Evolutionary conservation across 2,329 filamentous ascomycete species (phyloP), one percentile per base, ranked within the genome.

Genomic region (Xylaria polymorpha): DNA sequence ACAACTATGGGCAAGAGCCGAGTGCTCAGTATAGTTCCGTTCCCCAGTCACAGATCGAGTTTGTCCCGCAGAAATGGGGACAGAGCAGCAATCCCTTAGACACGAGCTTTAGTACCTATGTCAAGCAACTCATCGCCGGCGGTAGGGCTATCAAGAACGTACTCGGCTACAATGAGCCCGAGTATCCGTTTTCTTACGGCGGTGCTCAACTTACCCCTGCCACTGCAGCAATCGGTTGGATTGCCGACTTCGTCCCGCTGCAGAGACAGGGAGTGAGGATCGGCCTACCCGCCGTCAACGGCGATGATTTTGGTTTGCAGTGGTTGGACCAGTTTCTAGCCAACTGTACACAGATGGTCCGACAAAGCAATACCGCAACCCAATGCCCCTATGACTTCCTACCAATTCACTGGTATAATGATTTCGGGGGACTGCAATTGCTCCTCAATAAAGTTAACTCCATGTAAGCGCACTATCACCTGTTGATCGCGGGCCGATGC

Each of bases 51-150:
- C 48, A 51, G 48, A 29, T 51, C 7, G 48, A 51, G 48, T 51
- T 32, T n/a, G 48, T 51, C 25, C 48, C 48, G 22, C 48, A 51
- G 48, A 51, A 32, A 51, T 51, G 48, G 48, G 25, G 22, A 51
- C 48, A 51, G 48, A 51, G 25, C 48, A 51, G 48, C 25, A 32
- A 51, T 14, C 48, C 48, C 14, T n/a, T 8, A n/a, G 48, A 51
- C 48, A 51, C 48, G 15, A 51, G 48, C 48, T 32, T 51, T 15
- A 51, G 48, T 18, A 32, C 48, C 25, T 51, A 51, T 32, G 48
- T 51, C 18, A 51, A 51, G 25, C 48, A 51, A 25, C 48, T 51
- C 9, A 51, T 32, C 14, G 25, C 48, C 14, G 25, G 48, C 7
- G 48, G 48, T 32, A 18, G 48, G 32, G 48, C 25, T 32, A 51